Conservation (phyloP, 768 basidiomycete genomes). For the Lactarius sp. region DNA sequence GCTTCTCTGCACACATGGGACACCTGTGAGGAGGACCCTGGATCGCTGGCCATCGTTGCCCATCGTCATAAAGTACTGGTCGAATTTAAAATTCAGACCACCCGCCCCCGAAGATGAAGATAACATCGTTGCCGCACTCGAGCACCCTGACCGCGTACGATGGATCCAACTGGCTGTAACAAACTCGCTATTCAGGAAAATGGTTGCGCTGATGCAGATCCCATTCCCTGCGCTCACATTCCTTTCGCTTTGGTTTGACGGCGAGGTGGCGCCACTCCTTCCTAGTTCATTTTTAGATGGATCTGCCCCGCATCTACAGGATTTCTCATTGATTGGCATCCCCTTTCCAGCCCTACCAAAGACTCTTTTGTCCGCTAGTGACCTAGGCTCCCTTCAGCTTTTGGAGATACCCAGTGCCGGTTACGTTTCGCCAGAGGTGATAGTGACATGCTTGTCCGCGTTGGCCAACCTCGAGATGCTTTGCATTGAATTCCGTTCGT, state of each 20-base stretch:
- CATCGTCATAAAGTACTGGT: no score
- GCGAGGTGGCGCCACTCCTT: background rate
- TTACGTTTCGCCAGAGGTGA: background rate
- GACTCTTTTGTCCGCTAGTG: background rate
- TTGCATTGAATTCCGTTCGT: background rate
- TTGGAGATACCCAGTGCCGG: background rate
- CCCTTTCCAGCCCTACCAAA: background rate
- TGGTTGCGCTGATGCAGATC: background rate
- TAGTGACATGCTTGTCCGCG: background rate
- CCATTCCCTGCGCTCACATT: background rate
- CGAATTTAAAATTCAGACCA: no score
- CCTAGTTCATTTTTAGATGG: background rate
- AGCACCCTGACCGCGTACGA: no score
- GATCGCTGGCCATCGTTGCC: no score
- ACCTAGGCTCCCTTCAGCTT: constrained; percentile 4
- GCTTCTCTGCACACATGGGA: background rate
- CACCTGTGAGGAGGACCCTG: background rate
- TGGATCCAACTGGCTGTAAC: background rate
- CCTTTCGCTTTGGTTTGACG: background rate
- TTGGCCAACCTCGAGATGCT: background rate
- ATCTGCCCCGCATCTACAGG: background rate
- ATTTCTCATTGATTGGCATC: background rate
- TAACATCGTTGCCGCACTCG: no score
- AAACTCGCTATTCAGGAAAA: background rate
- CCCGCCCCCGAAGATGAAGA: no score